These are phyloP conservation scores for Funneliformis caledonium DNA, from an alignment of 371 early-diverging fungal species.

Conservation along the genomic window DNA sequence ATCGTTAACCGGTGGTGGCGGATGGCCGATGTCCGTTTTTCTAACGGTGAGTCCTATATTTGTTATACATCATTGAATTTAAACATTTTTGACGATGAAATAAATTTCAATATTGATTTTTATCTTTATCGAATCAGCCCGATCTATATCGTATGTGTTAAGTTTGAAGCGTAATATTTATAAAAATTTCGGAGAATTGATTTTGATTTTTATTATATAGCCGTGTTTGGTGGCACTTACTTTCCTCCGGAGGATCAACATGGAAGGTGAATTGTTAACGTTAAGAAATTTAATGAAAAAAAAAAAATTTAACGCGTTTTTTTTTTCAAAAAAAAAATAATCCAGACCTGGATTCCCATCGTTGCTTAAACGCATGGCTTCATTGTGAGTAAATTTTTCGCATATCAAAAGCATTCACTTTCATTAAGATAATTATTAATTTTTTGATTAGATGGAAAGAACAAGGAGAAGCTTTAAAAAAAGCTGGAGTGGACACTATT, in stretches of 20 bases:
- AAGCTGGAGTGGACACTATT: conserved; percentile 52
- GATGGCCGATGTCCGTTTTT: conserved; percentile 69
- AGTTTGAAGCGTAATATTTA: background rate
- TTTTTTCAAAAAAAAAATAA: background rate
- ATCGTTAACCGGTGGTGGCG: conserved; percentile 60
- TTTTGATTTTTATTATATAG: background rate
- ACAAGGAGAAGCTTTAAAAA: conserved; percentile 49
- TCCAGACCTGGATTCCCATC: conserved; percentile 58
- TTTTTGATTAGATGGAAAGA: conserved; percentile 48
- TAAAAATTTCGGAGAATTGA: background rate
- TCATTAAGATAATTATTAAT: background rate
- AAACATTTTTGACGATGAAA: background rate
- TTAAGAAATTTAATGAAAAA: background rate
- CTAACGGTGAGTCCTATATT: conserved; percentile 49
- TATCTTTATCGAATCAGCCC: conserved; percentile 45
- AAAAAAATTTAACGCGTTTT: background rate
- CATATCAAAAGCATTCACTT: background rate
- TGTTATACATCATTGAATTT: background rate
- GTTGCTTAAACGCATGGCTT: conserved; percentile 52
- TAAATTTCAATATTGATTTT: background rate
- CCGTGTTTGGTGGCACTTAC: conserved; percentile 73
- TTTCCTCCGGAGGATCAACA: conserved; percentile 62
- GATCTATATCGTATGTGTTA: conserved; percentile 54
- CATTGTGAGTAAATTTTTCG: conserved; percentile 42
- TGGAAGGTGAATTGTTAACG: conserved; percentile 44